Conservation (phyloP, 768 basidiomycete genomes). For the Glaciozyma martinii region DNA sequence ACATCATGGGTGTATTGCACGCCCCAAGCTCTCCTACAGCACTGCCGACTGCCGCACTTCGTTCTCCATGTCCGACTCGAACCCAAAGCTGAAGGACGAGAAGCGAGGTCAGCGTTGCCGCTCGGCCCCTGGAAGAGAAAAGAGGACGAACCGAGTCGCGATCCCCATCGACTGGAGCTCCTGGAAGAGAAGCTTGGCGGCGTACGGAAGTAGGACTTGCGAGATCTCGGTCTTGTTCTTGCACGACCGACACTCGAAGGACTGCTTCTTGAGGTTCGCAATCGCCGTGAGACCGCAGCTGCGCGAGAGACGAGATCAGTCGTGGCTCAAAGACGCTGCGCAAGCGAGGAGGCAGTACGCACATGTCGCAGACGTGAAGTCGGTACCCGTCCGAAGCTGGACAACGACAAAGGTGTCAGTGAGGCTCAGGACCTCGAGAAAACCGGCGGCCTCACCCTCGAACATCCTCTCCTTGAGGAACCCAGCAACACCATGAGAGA, state of each 20-base stretch:
- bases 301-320: constrained; percentile 13
- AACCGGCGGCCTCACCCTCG: constrained; percentile 55
- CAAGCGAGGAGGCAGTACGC: constrained; percentile 38
- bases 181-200: constrained; percentile 61
- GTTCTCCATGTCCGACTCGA: too few species aligned
- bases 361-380: constrained; percentile 94
- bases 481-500: constrained; percentile 95
- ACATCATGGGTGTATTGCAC: too few species aligned
- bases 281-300: constrained; percentile 95
- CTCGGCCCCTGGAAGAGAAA: too few species aligned
- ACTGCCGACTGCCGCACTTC: too few species aligned
- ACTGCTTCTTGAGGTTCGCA: constrained; percentile 99
- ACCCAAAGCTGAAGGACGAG: too few species aligned
- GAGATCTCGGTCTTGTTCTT: constrained; percentile 78
- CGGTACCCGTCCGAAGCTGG: constrained; percentile 62
- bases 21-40: too few species aligned
- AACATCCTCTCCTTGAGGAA: constrained; percentile 69
- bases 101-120: too few species aligned
- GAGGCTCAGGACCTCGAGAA: too few species aligned
- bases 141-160: constrained; percentile 61
- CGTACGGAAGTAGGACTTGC: constrained; percentile 69
- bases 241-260: constrained; percentile 94
- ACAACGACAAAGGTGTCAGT: too few species aligned
- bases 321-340: neutral
- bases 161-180: constrained; percentile 96